Evolutionary conservation across 2,329 filamentous ascomycete genomes (phyloP), one percentile per base, ranked within the genome.

Genomic region (Fusarium foetens): DNA sequence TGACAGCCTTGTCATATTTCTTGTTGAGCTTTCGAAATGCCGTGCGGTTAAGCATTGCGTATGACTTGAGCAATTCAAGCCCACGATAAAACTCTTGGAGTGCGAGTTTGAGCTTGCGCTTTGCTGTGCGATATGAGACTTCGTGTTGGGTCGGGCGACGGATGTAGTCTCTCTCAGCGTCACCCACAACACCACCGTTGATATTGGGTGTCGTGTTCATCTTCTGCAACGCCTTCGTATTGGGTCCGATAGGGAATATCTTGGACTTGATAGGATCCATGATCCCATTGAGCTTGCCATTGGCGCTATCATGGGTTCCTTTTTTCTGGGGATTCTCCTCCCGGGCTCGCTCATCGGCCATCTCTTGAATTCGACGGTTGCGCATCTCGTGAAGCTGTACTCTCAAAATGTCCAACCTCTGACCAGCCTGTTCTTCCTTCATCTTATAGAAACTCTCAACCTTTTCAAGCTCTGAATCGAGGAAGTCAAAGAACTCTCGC

Each of bases 11-110:
- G 86, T 98, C 95, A 80, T 97, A 98, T 82, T 99, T 99, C 81
- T 99, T 99, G 83, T 97, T 98, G 79, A 99, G 94, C 81, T 99
- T 99, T 36, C 95, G 91, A 78, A 98, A 98, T 0, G 94, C 96
- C 1, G 94, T 97, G 53, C 94, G 89, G 80, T 99, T 99, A 19
- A 98, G 86, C 27, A 97, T 84, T 3, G 94, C 92, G 77, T 97
- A 99, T 0, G 94, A 93, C 83, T 98, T 98, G 66, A 99, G 87
- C 49, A 98, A 85, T 79, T 99, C 96, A 19, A 99, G 86, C 1
- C 93, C 92, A 25, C 95, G 92, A 80, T 99, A 98, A 80, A 94
- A 97, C 80, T 98, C 96, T 77, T 97, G 93, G 54, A 98, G 82
- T 0, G 96, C 96, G 52, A 94, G 84, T 81, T 98, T 98, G 62